Evolutionary conservation across 331 rosid species (phyloP).

Genomic region (Erythrophleum ivorense): DNA sequence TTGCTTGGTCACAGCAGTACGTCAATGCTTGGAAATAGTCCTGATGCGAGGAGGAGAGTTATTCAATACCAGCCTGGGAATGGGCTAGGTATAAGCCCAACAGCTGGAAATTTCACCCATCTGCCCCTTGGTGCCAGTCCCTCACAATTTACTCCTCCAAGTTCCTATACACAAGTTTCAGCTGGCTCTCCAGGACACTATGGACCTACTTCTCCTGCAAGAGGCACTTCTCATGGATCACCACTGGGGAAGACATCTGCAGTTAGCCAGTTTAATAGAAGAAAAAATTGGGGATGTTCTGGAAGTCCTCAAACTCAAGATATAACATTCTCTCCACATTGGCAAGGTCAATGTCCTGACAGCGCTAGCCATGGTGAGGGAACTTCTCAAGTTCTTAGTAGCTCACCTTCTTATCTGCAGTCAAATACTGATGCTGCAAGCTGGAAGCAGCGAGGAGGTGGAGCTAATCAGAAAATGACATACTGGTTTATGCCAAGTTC

Average conservation of each 20-base stretch:
- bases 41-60: conserved; percentile 89
- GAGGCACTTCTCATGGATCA: conserved; percentile 93
- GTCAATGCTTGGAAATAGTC: conserved; percentile 94
- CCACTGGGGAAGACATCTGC: conserved; percentile 93
- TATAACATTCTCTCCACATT: conserved; percentile 67
- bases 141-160: conserved; percentile 96
- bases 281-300: conserved; percentile 86
- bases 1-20: conserved; percentile 73
- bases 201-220: conserved; percentile 98
- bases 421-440: conserved; percentile 59
- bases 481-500: conserved; percentile 56
- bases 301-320: conserved; percentile 85
- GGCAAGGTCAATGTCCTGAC: conserved; percentile 79
- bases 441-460: conserved; percentile 82
- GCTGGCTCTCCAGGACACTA: conserved; percentile 86
- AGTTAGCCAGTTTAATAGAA: conserved; percentile 82
- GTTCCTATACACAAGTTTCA: conserved; percentile 79
- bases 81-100: conserved; percentile 89
- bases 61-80: conserved; percentile 74
- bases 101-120: conserved; percentile 89
- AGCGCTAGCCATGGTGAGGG: conserved; percentile 73
- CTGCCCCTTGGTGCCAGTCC: conserved; percentile 98
- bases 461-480: conserved; percentile 61
- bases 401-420: conserved; percentile 76
- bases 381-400: conserved; percentile 63